phyloP scores from a whole-genome alignment of 2,329 filamentous ascomycete genomes.

The Cytospora schulzeri region DNA sequence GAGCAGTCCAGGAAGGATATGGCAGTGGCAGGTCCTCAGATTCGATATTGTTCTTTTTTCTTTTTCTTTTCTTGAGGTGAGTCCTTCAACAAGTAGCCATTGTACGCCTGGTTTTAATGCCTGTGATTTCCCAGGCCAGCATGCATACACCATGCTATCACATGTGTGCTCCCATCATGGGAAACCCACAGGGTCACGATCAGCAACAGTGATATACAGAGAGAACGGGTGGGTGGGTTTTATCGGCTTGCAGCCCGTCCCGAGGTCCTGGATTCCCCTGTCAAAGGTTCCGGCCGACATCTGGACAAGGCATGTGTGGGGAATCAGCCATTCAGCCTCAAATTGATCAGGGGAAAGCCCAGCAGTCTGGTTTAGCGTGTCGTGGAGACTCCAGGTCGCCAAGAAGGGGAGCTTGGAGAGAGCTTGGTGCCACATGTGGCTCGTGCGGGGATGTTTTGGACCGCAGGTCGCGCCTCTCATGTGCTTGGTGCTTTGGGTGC shows the following conservation, averaged over 20 bases:
- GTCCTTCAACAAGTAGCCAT: too few relatives aligned
- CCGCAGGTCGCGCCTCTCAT: slow-evolving; percentile 20
- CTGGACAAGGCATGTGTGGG: not conserved
- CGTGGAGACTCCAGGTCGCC: slow-evolving; percentile 19
- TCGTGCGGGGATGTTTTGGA: slow-evolving; percentile 26
- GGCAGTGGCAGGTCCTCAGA: too few relatives aligned
- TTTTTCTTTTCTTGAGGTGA: too few relatives aligned
- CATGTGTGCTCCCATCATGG: too few relatives aligned
- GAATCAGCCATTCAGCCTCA: not conserved
- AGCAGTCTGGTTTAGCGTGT: slow-evolving; percentile 8
- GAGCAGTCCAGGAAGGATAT: too few relatives aligned
- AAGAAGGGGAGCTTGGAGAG: not conserved
- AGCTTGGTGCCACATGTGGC: slow-evolving; percentile 24
- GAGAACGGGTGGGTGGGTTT: not conserved
- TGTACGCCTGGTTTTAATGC: too few relatives aligned
- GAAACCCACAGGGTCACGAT: too few relatives aligned
- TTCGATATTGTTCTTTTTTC: too few relatives aligned
- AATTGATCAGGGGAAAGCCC: not conserved
- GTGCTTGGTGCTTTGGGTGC: not conserved
- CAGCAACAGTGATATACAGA: too few relatives aligned
- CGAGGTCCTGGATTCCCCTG: not conserved
- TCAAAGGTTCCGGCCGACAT: not conserved
- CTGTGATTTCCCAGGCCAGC: too few relatives aligned
- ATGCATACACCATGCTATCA: too few relatives aligned
- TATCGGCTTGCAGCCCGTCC: not conserved